Percentiles rank a stretch among this genome's conserved stretches.
These are phyloP conservation scores for Colletotrichum sp. DNA, from an alignment of 2,329 filamentous ascomycete genomes.

Conservation along the genomic window DNA sequence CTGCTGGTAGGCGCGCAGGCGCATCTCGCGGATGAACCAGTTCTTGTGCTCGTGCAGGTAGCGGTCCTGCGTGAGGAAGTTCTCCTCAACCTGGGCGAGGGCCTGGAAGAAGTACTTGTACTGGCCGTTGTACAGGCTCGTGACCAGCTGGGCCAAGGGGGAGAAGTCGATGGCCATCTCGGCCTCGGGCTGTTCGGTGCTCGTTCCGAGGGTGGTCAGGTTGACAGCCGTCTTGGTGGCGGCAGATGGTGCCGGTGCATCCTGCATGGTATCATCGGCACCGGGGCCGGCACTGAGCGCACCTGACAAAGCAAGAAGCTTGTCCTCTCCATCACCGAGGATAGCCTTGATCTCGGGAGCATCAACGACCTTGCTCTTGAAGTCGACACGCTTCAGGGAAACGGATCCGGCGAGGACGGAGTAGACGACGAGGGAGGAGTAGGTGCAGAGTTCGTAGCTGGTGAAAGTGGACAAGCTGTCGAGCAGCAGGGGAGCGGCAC, in stretches of 20 bases:
- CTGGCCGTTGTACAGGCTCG: conserved; percentile 90
- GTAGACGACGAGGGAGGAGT: conserved; percentile 93
- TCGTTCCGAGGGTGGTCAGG: conserved; percentile 79
- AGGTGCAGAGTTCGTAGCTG: conserved; percentile 97
- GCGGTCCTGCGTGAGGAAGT: conserved; percentile 91
- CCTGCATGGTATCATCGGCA: conserved; percentile 77
- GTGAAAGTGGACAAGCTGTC: conserved; percentile 98
- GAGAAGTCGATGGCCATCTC: conserved; percentile 89
- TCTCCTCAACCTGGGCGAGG: conserved; percentile 87
- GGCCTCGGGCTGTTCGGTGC: conserved; percentile 73
- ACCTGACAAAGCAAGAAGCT: conserved; percentile 81
- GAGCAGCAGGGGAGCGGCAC: conserved; percentile 89
- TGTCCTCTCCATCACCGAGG: conserved; percentile 87
- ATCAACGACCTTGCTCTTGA: conserved; percentile 98
- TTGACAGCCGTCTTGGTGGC: conserved; percentile 74
- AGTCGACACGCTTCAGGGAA: conserved; percentile 94
- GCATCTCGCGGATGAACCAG: conserved; percentile 99
- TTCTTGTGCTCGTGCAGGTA: conserved; percentile 94
- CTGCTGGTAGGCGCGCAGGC: conserved; percentile 94
- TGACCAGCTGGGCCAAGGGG: conserved; percentile 84
- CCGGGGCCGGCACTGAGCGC: conserved; percentile 82
- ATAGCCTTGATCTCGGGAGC: conserved; percentile 98
- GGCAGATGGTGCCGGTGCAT: conserved; percentile 53
- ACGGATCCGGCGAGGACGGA: conserved; percentile 93
- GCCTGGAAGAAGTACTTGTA: conserved; percentile 95